phyloP scores from a whole-genome alignment of 495 filamentous ascomycete species.

The Penicillium ochrochloron region DNA sequence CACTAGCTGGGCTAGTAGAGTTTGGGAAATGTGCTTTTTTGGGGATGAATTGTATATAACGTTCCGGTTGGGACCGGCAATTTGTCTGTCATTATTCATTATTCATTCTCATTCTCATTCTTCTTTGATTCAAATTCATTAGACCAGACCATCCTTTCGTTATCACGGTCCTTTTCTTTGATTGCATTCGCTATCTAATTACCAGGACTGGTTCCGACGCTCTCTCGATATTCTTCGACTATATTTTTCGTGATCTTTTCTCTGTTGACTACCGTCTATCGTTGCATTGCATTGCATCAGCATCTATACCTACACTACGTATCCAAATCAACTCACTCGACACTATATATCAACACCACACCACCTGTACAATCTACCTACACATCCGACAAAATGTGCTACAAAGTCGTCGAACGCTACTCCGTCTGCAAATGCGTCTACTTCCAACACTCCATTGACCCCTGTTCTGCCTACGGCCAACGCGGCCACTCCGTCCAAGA shows the following conservation, averaged over 20 bases:
- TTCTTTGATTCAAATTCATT: neutral
- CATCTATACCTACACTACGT: neutral
- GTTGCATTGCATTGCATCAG: neutral
- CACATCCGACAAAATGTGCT: conserved; percentile 62
- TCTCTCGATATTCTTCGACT: neutral
- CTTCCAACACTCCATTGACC: conserved; percentile 77
- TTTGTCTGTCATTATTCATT: neutral
- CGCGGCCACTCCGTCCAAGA: conserved; percentile 73
- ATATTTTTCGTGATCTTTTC: neutral
- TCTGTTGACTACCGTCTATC: neutral
- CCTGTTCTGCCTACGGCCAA: conserved; percentile 71
- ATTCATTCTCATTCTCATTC: neutral
- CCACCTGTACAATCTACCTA: neutral
- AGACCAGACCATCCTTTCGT: neutral
- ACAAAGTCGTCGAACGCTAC: conserved; percentile 73
- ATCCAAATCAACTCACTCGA: neutral
- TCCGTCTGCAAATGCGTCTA: conserved; percentile 82
- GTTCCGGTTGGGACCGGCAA: neutral
- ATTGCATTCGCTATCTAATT: conserved; percentile 5
- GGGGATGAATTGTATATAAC: neutral
- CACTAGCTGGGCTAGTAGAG: no score
- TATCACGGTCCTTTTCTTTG: conserved; percentile 6
- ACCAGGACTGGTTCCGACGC: conserved; percentile 7
- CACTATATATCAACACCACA: neutral
- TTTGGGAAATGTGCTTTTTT: neutral